phyloP scores from a whole-genome alignment of 768 basidiomycete species.

The Mycena capillaripes region DNA sequence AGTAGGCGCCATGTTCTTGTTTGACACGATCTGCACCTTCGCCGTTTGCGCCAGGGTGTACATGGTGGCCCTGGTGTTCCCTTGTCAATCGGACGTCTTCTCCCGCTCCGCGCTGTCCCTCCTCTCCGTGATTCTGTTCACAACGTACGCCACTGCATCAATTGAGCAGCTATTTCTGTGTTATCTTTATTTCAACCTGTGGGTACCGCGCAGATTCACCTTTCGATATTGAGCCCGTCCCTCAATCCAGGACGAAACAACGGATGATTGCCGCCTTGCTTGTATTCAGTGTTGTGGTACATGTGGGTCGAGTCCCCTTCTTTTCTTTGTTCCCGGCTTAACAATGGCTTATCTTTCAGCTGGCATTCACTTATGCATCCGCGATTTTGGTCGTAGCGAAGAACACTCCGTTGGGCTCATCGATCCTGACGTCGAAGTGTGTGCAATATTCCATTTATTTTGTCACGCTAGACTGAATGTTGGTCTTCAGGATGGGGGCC shows the following conservation, averaged over 20 bases:
- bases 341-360: neutral
- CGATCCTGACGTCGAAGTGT: neutral
- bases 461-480: neutral
- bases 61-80: neutral
- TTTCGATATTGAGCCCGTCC: neutral
- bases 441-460: neutral
- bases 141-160: slow-evolving; percentile 24
- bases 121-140: neutral
- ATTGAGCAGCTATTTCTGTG: slow-evolving; percentile 28
- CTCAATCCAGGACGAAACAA: slow-evolving; percentile 1
- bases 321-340: too few relatives aligned
- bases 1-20: neutral
- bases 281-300: neutral
- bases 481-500: neutral
- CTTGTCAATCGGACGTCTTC: neutral
- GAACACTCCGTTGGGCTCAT: neutral
- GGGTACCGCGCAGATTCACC: neutral
- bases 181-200: slow-evolving; percentile 22
- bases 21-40: slow-evolving; percentile 10
- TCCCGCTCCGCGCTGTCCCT: neutral
- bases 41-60: slow-evolving; percentile 7
- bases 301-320: neutral
- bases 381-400: neutral
- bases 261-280: neutral
- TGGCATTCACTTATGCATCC: neutral